Base-by-base conservation (phyloP, 768 basidiomycete genomes). In the Imleria badia region DNA sequence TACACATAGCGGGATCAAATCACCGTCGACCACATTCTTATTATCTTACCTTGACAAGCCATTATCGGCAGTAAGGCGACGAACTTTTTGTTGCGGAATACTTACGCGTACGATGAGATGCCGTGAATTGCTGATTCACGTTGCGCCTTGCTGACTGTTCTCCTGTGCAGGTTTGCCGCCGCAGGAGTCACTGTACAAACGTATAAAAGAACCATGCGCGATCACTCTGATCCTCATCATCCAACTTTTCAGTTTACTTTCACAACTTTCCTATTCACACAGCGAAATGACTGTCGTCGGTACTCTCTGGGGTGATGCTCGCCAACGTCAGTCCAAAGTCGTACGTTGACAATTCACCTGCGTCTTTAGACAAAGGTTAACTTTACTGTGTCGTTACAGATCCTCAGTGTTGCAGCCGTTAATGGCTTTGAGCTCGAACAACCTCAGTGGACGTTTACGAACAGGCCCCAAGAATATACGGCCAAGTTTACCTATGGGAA, bases 311-410 rank as follows among this genome's bases (percentile, higher is more conserved):
- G 62, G 65, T 11, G 38, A 52, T 10, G 8, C 10, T 42, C 51
- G 58, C 19, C 65, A 66, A 39, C 56, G 57, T 15, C 65, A 66
- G 44, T 58, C 55, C 36, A 66, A 62, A 64, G 62, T 61, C n/a
- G 60, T 64, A 50, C 33, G 65, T 66, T 14, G 10, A 11, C 6
- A 20, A 44, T 9, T 17, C 2, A 20, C 20, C 14, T 19, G 19
- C n/a, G n/a, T n/a, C 30, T 10, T 43, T 15, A 5, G 15, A 12
- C 6, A 6, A 3, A 19, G 19, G 36, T 43, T 22, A 6, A 48
- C 19, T 15, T n/a, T 12, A 15, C 3, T 13, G 5, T 15, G 5
- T 19, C 17, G 5, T 33, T 4, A 49, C 29, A 51, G 60, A 64
- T 66, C 19, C 52, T 64, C 36, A 60, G 52, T 17, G 63, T 62